Evolutionary conservation across 768 basidiomycete species (phyloP).

Genomic region (Aureoboletus auriporus): DNA sequence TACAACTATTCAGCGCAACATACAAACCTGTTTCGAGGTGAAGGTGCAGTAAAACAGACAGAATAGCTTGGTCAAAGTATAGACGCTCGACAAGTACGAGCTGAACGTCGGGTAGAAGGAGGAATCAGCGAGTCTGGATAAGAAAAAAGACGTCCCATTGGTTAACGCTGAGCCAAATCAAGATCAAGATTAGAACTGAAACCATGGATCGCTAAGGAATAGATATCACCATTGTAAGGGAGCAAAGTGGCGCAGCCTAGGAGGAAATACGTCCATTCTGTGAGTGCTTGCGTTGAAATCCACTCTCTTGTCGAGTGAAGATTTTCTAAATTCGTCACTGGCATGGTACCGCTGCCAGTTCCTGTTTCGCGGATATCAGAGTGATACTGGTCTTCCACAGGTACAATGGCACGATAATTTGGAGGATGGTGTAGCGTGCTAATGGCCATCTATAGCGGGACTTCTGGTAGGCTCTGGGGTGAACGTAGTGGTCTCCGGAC

Average conservation of each 20-base stretch:
- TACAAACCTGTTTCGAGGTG: slow-evolving; percentile 58
- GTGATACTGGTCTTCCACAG: not conserved
- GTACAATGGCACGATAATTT: slow-evolving; percentile 13
- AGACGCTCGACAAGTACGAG: slow-evolving; percentile 59
- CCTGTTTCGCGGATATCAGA: not conserved
- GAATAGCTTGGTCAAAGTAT: slow-evolving; percentile 60
- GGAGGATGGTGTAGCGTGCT: not conserved
- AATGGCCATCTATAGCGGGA: no score
- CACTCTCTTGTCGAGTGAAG: slow-evolving; percentile 22
- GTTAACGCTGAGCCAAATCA: slow-evolving; percentile 55
- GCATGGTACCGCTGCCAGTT: not conserved
- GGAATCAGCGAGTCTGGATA: slow-evolving; percentile 60
- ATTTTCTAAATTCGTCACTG: not conserved
- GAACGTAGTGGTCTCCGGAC: no score
- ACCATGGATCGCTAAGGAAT: not conserved
- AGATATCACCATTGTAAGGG: slow-evolving; percentile 79
- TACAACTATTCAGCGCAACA: not conserved
- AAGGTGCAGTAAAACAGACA: slow-evolving; percentile 71
- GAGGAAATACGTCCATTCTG: slow-evolving; percentile 63
- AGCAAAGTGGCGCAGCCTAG: slow-evolving; percentile 77
- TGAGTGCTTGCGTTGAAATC: slow-evolving; percentile 33
- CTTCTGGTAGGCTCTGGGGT: no score
- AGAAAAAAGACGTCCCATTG: slow-evolving; percentile 77
- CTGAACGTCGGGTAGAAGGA: slow-evolving; percentile 51
- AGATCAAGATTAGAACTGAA: not conserved